A percentile compares a stretch with the other conserved stretches of the same genome.
Evolutionary conservation across 176 grass and related monocot genomes (phyloP).

Genomic region (Oryza punctata): DNA sequence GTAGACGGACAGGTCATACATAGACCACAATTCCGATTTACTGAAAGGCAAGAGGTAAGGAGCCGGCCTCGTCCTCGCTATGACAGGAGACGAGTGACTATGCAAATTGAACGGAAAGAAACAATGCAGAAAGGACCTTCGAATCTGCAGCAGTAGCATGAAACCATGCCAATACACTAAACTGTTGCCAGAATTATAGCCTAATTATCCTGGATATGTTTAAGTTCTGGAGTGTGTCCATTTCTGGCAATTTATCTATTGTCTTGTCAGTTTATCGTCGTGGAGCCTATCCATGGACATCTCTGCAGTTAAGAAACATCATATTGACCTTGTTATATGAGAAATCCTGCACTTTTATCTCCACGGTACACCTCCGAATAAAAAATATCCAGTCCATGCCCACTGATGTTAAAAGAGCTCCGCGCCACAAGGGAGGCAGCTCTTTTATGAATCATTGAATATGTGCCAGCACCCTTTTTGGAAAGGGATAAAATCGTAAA

Average conservation of each 20-base stretch:
- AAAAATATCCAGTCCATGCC: neutral
- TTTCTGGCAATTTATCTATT: neutral
- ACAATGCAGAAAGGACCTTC: slow-evolving; percentile 56
- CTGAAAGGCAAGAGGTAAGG: slow-evolving; percentile 78
- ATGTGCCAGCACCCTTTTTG: too few species aligned
- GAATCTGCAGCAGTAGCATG: slow-evolving; percentile 35
- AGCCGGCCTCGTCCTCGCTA: slow-evolving; percentile 65
- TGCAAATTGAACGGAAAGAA: slow-evolving; percentile 70
- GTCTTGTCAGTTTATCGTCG: neutral
- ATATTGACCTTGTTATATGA: neutral
- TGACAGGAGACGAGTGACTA: slow-evolving; percentile 64
- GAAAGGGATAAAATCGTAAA: too few species aligned
- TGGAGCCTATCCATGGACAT: neutral
- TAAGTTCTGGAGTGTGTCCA: neutral
- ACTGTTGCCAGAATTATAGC: neutral
- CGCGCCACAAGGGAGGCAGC: too few species aligned
- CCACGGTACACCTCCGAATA: neutral
- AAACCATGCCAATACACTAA: slow-evolving; percentile 7
- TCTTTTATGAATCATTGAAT: too few species aligned
- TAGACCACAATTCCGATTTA: slow-evolving; percentile 63
- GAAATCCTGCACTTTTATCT: neutral
- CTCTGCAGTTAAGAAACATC: neutral
- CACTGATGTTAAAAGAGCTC: too few species aligned
- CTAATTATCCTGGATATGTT: neutral
- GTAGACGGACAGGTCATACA: slow-evolving; percentile 85